Evolutionary conservation across 2,329 filamentous ascomycete species (phyloP).

Genomic region (Penicillium capsulatum): DNA sequence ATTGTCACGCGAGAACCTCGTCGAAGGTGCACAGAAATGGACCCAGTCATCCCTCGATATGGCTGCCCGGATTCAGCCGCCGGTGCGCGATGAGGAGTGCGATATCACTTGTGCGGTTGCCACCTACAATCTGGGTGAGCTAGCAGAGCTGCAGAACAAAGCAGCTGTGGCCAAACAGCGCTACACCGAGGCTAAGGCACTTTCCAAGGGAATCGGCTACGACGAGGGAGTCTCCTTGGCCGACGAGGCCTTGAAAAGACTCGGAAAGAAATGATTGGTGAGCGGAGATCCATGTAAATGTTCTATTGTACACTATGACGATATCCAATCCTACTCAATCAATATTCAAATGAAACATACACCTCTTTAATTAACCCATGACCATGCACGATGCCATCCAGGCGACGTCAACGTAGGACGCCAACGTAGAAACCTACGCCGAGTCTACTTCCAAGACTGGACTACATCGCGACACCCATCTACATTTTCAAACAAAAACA

Average conservation of each 20-base stretch:
- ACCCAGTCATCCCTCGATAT: constrained; percentile 70
- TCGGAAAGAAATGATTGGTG: constrained; percentile 21
- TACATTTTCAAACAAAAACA: constrained; percentile 7
- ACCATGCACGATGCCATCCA: too few species aligned
- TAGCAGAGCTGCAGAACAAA: constrained; percentile 71
- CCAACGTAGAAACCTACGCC: too few species aligned
- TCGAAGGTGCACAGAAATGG: constrained; percentile 72
- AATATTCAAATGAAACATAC: too few species aligned
- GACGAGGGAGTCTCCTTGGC: constrained; percentile 32
- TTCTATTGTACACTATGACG: constrained; percentile 5
- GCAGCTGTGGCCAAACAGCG: constrained; percentile 60
- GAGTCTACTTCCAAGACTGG: too few species aligned
- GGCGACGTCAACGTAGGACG: too few species aligned
- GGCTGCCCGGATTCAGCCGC: constrained; percentile 60
- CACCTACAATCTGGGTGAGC: constrained; percentile 80
- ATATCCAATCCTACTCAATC: constrained; percentile 14
- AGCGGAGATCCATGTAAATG: neutral
- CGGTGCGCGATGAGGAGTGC: constrained; percentile 70
- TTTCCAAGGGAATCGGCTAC: constrained; percentile 49
- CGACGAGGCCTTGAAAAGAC: constrained; percentile 29
- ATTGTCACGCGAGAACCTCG: constrained; percentile 56
- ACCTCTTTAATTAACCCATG: too few species aligned
- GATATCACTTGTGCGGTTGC: constrained; percentile 78
- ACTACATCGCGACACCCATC: neutral
- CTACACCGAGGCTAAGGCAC: constrained; percentile 63